Conservation (phyloP, 2,329 filamentous ascomycete species). For the Ceratocystis colombiana region DNA sequence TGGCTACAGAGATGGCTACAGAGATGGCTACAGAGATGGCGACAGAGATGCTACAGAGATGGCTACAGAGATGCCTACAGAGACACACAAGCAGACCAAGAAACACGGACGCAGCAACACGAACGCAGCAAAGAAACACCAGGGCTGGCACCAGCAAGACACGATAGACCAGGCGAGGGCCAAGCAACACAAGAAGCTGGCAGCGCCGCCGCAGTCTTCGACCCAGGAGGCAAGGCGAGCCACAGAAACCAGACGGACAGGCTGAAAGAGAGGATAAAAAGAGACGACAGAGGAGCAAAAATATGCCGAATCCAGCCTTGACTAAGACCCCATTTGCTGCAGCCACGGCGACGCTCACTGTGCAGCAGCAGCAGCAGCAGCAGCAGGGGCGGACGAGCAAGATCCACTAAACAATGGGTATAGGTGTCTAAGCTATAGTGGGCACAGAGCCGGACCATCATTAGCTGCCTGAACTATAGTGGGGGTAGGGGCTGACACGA, state of each 20-base stretch:
- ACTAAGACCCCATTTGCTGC: background rate
- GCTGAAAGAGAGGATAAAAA: background rate
- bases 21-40: too few relatives aligned
- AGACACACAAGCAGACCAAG: background rate
- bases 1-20: background rate
- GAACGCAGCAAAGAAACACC: background rate
- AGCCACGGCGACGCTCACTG: background rate
- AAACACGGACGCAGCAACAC: background rate
- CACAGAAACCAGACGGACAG: background rate
- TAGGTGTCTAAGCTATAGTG: too few relatives aligned
- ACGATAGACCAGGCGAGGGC: too few relatives aligned
- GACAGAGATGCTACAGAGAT: too few relatives aligned
- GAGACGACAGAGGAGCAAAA: background rate
- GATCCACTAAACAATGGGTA: background rate
- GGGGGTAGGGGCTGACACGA: too few relatives aligned
- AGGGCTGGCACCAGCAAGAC: too few relatives aligned
- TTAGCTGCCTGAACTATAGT: too few relatives aligned
- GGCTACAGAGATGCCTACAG: background rate
- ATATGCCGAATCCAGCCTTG: constrained; percentile 3
- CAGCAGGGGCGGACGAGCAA: background rate
- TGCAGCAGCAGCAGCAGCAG: background rate
- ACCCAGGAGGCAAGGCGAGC: background rate
- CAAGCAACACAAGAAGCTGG: too few relatives aligned
- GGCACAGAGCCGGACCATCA: too few relatives aligned
- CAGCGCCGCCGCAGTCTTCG: too few relatives aligned